Percentiles rank a stretch among this genome's conserved stretches.
phyloP scores from a whole-genome alignment of 2,329 filamentous ascomycete genomes.

The Camptophora hylomeconis region DNA sequence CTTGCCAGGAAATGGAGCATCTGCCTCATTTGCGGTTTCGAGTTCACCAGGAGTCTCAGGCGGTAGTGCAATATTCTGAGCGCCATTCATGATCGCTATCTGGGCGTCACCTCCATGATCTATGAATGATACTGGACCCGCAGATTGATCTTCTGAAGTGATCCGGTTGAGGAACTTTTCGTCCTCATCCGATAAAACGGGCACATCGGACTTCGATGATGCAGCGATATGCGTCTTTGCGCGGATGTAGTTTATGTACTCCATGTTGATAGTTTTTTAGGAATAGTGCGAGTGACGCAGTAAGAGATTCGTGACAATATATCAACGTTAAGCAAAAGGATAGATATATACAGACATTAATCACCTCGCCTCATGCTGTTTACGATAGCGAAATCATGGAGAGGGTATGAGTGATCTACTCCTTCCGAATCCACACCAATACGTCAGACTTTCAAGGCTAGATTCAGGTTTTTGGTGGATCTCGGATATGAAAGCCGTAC shows the following conservation, averaged over 20 bases:
- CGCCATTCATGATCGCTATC: conserved; percentile 30
- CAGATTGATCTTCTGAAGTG: conserved; percentile 30
- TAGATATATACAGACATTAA: too few relatives aligned
- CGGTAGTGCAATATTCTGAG: conserved; percentile 34
- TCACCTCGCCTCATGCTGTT: too few relatives aligned
- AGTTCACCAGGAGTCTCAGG: conserved; percentile 34
- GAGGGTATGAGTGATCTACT: too few relatives aligned
- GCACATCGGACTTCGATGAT: conserved; percentile 22
- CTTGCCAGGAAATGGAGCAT: background rate
- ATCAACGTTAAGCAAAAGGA: too few relatives aligned
- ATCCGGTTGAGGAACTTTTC: conserved; percentile 43
- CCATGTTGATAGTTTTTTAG: too few relatives aligned
- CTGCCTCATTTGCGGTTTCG: conserved; percentile 19
- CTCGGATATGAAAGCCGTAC: too few relatives aligned
- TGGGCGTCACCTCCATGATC: conserved; percentile 28
- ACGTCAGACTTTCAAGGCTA: background rate
- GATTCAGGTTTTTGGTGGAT: conserved; percentile 1
- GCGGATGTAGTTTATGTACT: conserved; percentile 32
- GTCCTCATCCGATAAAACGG: conserved; percentile 47
- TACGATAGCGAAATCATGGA: too few relatives aligned
- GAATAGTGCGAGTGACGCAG: too few relatives aligned
- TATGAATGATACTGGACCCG: conserved; percentile 21
- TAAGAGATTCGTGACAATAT: too few relatives aligned
- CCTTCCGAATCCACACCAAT: too few relatives aligned
- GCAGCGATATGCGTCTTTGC: conserved; percentile 24